phyloP scores from a whole-genome alignment of 2,329 filamentous ascomycete genomes.

The Colletotrichum ledebouriae region DNA sequence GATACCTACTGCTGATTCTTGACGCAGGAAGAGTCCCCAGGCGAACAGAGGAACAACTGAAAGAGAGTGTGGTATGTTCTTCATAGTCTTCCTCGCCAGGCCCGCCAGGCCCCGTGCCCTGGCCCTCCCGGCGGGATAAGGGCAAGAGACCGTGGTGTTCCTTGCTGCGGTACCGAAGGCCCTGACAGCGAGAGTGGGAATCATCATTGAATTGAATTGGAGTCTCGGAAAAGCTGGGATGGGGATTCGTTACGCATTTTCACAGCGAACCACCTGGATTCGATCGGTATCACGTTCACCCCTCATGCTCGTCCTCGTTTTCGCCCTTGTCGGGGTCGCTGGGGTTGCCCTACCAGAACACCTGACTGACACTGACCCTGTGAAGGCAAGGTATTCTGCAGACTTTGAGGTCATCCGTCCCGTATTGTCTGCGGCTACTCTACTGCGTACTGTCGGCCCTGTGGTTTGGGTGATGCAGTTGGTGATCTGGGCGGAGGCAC shows the following conservation, averaged over 20 bases:
- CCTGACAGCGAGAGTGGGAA: background rate
- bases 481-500: background rate
- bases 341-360: conserved; percentile 30
- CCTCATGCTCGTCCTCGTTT: conserved; percentile 11
- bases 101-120: conserved; percentile 1
- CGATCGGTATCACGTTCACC: conserved; percentile 18
- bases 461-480: background rate
- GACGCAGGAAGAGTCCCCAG: too few species aligned
- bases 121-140: background rate
- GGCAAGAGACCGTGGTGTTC: background rate
- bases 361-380: conserved; percentile 37
- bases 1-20: too few species aligned
- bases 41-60: too few species aligned
- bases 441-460: background rate
- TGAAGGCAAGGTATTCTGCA: conserved; percentile 11
- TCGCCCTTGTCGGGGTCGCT: conserved; percentile 10
- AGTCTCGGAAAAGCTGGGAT: conserved; percentile 5
- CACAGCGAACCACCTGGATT: conserved; percentile 1
- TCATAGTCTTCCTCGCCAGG: background rate
- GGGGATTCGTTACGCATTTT: conserved; percentile 3
- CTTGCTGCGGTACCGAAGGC: background rate
- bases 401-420: conserved; percentile 23
- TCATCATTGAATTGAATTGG: background rate
- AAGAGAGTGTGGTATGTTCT: background rate
- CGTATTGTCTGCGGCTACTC: conserved; percentile 13